Conservation (phyloP, 129 eudicot genomes). For the Mikania micrantha region DNA sequence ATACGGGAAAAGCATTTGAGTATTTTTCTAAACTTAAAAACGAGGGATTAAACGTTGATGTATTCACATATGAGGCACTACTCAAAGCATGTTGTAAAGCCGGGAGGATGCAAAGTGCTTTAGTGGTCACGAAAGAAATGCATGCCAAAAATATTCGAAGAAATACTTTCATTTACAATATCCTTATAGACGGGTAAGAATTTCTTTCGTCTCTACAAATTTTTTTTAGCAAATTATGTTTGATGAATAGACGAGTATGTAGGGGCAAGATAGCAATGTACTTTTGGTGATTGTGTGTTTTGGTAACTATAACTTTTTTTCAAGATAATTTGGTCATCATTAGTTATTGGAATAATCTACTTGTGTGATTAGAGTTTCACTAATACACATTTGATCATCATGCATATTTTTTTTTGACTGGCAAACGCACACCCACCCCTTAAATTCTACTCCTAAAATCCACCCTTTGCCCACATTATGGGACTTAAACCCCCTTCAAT, state of each 20-base stretch:
- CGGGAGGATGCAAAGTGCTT: conserved; percentile 99
- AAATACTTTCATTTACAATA: conserved; percentile 85
- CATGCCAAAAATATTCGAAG: conserved; percentile 59
- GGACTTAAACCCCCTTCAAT: too few relatives aligned
- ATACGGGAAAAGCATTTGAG: conserved; percentile 92
- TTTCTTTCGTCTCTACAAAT: neutral
- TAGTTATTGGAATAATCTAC: neutral
- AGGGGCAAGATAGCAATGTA: neutral
- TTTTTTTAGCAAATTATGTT: neutral
- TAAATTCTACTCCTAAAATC: too few relatives aligned
- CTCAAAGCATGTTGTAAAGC: conserved; percentile 97
- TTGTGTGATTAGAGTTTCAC: neutral
- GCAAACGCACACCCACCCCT: too few relatives aligned
- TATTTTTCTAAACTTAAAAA: conserved; percentile 68
- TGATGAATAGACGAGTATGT: neutral
- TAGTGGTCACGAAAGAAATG: conserved; percentile 98
- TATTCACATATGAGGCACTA: conserved; percentile 77
- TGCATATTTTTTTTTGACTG: neutral
- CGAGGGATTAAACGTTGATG: conserved; percentile 90
- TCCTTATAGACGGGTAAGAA: conserved; percentile 83
- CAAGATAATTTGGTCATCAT: neutral
- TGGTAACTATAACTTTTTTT: neutral
- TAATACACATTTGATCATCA: neutral
- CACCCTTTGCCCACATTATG: too few relatives aligned
- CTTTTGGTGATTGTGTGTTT: neutral